Base-by-base conservation (phyloP, 1,284 basidiomycete species). In the Calocybe gambosa region DNA sequence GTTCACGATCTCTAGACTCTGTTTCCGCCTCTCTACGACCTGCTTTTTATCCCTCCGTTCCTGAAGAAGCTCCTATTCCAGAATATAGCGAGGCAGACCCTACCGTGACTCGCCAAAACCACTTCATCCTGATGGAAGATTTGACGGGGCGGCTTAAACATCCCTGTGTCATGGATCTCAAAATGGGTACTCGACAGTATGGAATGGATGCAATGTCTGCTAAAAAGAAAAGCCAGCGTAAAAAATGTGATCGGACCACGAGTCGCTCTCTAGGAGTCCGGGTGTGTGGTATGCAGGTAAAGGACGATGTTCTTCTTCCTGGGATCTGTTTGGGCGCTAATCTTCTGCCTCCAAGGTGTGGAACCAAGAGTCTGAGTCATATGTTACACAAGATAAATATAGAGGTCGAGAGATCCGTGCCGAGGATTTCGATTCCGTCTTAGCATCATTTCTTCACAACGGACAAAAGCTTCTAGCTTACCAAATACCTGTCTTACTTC, bases 81-180 rank as follows among this genome's bases (percentile, higher is more conserved):
- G 66, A 66, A 50, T 55, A 59, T 52, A 60, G 50, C 13, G 60
- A 64, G 49, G 49, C 56, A 8, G 62, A 70, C 46, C 55, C 66
- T 49, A 58, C 71, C 55, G 73, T 85, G 39, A 81, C 89, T 12
- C 82, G 94, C 13, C 93, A 96, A 66, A 93, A 97, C 63, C 88
- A 98, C 61, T 99, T 99, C 65, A 93, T 99, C 56, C 77, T 99
- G 52, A 95, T 99, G 91, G 95, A 99, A 66, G 96, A 99, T 62
- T 71, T 99, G 37, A 99, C 95, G 1, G 96, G 96, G 16, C 75
- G 89, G n/a, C 68, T 98, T 56, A 94, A 89, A 64, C 82, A 82
- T 43, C 92, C 96, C 2, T 99, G 95, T 61, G 96, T 99, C 35
- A 80, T 99, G 54, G 95, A 99, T 66, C 73, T 99, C 58, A 99